Conservation (phyloP, 305 asterid species). For the Solanum hybrid region DNA sequence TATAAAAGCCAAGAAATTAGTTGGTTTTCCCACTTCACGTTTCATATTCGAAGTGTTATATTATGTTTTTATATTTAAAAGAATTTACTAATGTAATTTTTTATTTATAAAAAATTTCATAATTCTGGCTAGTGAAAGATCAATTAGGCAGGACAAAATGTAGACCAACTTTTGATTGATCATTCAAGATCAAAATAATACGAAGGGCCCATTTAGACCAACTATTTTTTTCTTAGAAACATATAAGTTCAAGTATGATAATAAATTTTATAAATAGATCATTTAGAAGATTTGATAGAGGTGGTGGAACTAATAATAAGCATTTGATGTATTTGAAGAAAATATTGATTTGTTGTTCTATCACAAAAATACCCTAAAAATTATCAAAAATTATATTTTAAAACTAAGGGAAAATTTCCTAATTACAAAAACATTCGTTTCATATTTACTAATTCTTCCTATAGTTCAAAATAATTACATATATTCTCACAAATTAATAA, state of each 20-base stretch:
- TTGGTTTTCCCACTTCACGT: not conserved
- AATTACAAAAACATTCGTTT: no score
- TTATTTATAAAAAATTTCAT: no score
- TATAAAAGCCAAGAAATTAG: not conserved
- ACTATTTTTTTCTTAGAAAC: not conserved
- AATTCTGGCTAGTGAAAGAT: not conserved
- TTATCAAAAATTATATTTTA: no score
- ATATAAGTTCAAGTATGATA: not conserved
- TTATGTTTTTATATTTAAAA: no score
- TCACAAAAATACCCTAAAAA: not conserved
- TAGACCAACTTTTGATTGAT: not conserved
- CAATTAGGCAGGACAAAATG: not conserved
- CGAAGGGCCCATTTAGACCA: not conserved
- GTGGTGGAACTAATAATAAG: not conserved
- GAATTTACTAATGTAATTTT: no score
- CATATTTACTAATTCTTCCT: no score
- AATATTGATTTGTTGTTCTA: not conserved
- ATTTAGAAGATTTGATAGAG: not conserved
- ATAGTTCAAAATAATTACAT: no score
- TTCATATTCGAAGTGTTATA: not conserved
- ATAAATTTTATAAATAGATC: not conserved
- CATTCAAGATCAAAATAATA: not conserved
- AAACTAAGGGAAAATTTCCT: no score
- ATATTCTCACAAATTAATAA: no score
- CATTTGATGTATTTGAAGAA: not conserved